Percentiles rank a stretch among this genome's conserved stretches.
Evolutionary conservation across 2,329 filamentous ascomycete species (phyloP).

Genomic region (Pseudopyricularia cyperi): DNA sequence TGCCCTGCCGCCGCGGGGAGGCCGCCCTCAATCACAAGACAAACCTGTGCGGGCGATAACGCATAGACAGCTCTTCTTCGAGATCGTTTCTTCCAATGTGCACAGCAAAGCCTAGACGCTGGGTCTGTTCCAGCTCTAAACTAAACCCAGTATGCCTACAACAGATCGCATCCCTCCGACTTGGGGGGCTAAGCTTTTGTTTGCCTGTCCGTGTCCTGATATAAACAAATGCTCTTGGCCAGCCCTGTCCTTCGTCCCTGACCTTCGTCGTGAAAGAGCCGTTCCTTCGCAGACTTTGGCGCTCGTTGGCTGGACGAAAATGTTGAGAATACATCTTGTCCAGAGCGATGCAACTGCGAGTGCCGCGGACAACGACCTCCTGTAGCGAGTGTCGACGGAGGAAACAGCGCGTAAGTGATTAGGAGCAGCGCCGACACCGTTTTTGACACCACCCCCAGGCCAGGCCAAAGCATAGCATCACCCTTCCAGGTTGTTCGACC

Average conservation of each 20-base stretch:
- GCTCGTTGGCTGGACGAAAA: neutral
- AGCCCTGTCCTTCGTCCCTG: neutral
- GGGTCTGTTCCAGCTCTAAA: neutral
- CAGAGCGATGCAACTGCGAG: slow-evolving; percentile 16
- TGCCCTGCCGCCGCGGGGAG: no score
- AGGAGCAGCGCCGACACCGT: no score
- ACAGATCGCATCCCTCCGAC: neutral
- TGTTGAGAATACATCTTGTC: slow-evolving; percentile 7
- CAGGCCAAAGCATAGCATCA: neutral
- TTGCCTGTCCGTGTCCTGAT: neutral
- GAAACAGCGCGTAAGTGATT: slow-evolving; percentile 29
- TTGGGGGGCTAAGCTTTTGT: neutral
- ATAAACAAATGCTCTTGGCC: slow-evolving; percentile 6
- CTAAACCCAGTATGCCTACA: neutral
- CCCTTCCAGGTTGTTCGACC: neutral
- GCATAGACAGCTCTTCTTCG: no score
- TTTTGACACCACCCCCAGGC: no score
- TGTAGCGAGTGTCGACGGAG: slow-evolving; percentile 33
- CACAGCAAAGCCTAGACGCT: neutral
- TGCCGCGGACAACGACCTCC: slow-evolving; percentile 20
- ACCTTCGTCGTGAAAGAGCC: neutral
- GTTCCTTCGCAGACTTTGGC: neutral
- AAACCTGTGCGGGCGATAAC: no score
- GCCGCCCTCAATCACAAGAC: no score
- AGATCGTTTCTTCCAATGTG: no score